Evolutionary conservation across 345 rosid species (phyloP).

Genomic region (Brassica cretica): DNA sequence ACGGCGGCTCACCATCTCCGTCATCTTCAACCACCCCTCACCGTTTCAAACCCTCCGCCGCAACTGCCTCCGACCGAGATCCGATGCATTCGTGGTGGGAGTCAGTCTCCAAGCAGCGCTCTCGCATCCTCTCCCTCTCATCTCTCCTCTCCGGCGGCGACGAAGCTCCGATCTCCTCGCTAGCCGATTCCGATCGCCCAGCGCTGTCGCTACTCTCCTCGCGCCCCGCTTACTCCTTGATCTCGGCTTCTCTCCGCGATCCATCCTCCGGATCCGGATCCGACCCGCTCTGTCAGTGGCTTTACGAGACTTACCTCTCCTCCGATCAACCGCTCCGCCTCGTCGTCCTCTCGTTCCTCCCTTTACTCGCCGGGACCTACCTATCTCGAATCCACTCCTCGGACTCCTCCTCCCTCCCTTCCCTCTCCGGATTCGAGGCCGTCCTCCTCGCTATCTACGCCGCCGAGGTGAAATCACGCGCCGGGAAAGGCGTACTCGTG

Average conservation of each 20-base stretch:
- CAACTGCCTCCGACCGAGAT: not conserved
- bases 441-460: constrained; percentile 87
- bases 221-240: constrained; percentile 55
- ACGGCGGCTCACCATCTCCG: not conserved
- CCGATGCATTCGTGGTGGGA: not conserved
- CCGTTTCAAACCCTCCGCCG: not conserved
- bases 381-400: constrained; percentile 77
- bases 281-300: constrained; percentile 95
- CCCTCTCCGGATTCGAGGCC: constrained; percentile 91
- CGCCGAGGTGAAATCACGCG: constrained; percentile 74
- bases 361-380: constrained; percentile 68
- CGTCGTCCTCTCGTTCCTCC: constrained; percentile 80
- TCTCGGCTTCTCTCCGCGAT: constrained; percentile 51
- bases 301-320: constrained; percentile 83
- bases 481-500: constrained; percentile 70
- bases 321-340: constrained; percentile 86
- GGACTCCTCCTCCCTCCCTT: constrained; percentile 57
- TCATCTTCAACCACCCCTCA: not conserved
- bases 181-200: constrained; percentile 90
- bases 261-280: constrained; percentile 82
- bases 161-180: constrained; percentile 55
- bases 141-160: constrained; percentile 50
- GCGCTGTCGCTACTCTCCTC: constrained; percentile 90
- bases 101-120: constrained; percentile 84
- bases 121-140: constrained; percentile 76